Evolutionary conservation across 192 early-diverging fungal genomes (phyloP).

Genomic region (Entomortierella lignicola): DNA sequence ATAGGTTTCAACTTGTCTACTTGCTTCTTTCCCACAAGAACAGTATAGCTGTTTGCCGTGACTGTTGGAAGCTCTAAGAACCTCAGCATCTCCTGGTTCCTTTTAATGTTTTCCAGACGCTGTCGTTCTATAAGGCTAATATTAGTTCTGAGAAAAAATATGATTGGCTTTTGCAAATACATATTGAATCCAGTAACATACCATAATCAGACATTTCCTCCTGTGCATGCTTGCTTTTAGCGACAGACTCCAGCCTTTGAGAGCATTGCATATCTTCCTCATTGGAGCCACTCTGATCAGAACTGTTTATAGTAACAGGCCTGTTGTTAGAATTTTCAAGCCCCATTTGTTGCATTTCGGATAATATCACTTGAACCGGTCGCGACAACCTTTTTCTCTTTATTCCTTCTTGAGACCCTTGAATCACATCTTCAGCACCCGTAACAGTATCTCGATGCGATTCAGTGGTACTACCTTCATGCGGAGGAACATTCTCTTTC

Average conservation of each 20-base stretch:
- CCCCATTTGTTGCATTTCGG: not conserved
- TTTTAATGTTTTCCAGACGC: constrained; percentile 70
- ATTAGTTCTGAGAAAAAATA: not conserved
- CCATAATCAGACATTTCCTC: constrained; percentile 7
- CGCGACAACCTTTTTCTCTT: not conserved
- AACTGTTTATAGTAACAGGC: not conserved
- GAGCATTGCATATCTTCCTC: not conserved
- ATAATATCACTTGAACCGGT: not conserved
- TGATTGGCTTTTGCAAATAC: not conserved
- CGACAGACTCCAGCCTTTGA: not conserved
- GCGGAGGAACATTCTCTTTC: not conserved
- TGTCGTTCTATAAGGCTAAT: constrained; percentile 37
- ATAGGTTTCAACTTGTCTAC: not conserved
- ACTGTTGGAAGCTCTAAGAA: constrained; percentile 21
- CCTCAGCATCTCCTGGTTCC: constrained; percentile 69
- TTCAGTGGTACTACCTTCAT: not conserved
- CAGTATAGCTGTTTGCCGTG: not conserved
- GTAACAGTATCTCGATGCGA: not conserved
- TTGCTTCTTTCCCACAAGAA: not conserved
- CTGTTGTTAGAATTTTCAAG: not conserved
- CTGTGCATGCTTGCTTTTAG: not conserved
- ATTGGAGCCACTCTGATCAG: not conserved
- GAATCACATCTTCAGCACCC: not conserved
- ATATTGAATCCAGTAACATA: not conserved
- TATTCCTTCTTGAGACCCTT: not conserved